Evolutionary conservation across 164 flowering plant genomes (phyloP), one percentile per base, ranked within the genome.

Genomic region (Umbellularia californica): DNA sequence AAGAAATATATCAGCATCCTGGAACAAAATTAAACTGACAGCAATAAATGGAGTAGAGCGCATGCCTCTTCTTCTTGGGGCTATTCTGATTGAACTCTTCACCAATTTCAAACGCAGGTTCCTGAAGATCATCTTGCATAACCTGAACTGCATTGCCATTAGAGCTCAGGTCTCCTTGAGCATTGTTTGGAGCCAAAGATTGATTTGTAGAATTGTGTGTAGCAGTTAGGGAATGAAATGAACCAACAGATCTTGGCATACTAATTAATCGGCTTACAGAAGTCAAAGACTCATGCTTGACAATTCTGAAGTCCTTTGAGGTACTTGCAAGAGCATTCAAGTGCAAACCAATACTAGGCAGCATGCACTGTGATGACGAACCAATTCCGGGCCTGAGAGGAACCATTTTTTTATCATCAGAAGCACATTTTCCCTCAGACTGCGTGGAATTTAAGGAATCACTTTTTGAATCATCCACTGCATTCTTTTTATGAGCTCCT

Each of bases 281-380:
- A 63, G 83, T 50, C 69, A 84, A 24, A 71, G 74, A 72, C 77
- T 90, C 93, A 52, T 75, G 81, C 72, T 85, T 85, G 70, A 82
- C 80, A 69, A 80, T 77, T 77, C 81, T 81, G 72, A 69, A 69
- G 73, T 86, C 87, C 79, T 83, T 85, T 70, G 90, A 78, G 50
- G 88, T 66, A 71, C 83, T 65, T 71, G 99, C 88, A 52, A 95
- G 85, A 76, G 97, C 84, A 83, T 95, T 93, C 72, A 95, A 86
- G 81, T 95, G 98, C 88, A 93, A 84, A 68, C 99, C 99, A 80
- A 95, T 93, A 58, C 97, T 92, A 76, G 98, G 91, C 50, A 90
- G 76, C 68, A 86, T 64, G 70, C 89, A 68, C 41, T 41, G 47
- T 41, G 87, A 73, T 23, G 94, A 81, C 33, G 96, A 85, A 71